Percentiles rank a stretch among this genome's conserved stretches.
Conservation (phyloP, 208 protist species). For the Acanthamoeba triangularis region DNA sequence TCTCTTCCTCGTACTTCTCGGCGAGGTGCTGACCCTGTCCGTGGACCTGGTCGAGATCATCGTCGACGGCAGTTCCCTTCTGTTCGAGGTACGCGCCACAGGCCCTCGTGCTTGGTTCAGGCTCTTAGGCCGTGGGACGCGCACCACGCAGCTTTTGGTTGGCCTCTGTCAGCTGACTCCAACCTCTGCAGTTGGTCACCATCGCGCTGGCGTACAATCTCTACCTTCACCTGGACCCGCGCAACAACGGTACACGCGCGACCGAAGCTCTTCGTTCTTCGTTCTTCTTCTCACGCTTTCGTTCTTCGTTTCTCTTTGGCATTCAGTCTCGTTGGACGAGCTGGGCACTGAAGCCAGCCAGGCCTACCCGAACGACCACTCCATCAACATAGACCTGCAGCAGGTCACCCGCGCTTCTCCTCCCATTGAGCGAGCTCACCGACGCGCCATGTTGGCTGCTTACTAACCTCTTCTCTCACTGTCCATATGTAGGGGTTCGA, state of each 20-base stretch:
- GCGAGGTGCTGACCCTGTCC: background rate
- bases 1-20: conserved; percentile 14
- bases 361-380: background rate
- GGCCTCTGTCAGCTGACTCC: background rate
- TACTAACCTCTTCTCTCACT: background rate
- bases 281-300: background rate
- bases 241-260: background rate
- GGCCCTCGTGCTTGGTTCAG: background rate
- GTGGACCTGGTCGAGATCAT: conserved; percentile 44
- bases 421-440: background rate
- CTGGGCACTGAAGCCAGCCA: background rate
- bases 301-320: background rate
- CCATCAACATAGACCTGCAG: background rate
- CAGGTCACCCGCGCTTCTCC: background rate
- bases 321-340: background rate
- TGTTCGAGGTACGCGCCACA: background rate
- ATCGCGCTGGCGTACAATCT: conserved; percentile 9
- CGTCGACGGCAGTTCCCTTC: background rate
- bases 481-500: background rate
- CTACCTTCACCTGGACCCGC: background rate
- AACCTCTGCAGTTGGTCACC: background rate
- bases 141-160: background rate
- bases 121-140: background rate
- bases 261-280: background rate
- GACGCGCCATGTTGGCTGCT: background rate